Evolutionary conservation across 2,329 filamentous ascomycete species (phyloP).

Genomic region (Penicillium sp.): DNA sequence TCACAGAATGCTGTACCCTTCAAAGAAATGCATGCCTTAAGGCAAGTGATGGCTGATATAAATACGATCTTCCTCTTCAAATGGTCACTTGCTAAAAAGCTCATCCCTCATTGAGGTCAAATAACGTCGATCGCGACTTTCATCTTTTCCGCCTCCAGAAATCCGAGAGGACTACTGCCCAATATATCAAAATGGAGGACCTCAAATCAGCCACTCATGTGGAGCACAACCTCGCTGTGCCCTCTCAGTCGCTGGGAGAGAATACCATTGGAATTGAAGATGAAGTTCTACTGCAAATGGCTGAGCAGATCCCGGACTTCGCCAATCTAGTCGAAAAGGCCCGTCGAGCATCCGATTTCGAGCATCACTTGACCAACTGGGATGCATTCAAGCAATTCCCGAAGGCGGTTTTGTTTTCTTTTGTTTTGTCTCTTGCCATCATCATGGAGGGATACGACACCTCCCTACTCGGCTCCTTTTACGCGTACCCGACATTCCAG

Average conservation of each 20-base stretch:
- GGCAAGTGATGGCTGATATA: neutral
- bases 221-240: neutral
- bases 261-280: neutral
- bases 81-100: neutral
- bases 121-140: neutral
- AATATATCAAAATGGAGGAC: neutral
- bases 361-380: slow-evolving; percentile 36
- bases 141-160: neutral
- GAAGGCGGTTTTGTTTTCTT: slow-evolving; percentile 39
- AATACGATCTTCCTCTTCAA: neutral
- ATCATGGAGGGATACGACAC: slow-evolving; percentile 46
- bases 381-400: slow-evolving; percentile 32
- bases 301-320: neutral
- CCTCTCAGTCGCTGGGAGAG: neutral
- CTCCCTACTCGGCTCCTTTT: slow-evolving; percentile 35
- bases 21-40: neutral
- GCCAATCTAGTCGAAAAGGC: neutral
- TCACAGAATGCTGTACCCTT: neutral
- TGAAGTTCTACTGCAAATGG: neutral
- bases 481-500: slow-evolving; percentile 32
- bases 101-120: neutral
- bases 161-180: neutral
- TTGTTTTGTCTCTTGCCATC: slow-evolving; percentile 37
- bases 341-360: slow-evolving; percentile 9
- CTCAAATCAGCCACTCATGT: neutral